Evolutionary conservation across 208 protist genomes (phyloP).

Genomic region (Plasmodiophora brassicae): DNA sequence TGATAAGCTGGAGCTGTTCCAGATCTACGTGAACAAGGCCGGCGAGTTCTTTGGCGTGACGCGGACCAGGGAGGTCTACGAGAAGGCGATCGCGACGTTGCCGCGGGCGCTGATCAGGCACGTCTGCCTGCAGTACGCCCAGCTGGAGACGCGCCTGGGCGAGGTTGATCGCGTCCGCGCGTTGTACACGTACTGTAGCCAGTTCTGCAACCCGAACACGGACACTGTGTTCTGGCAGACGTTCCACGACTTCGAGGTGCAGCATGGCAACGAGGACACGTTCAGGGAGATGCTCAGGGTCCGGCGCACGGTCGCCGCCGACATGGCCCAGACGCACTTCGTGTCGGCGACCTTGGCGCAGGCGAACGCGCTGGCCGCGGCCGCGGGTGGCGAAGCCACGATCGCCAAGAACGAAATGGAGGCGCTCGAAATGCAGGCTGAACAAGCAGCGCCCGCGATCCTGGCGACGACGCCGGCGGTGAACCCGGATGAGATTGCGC

Average conservation of each 20-base stretch:
- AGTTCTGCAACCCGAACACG: slow-evolving; percentile 69
- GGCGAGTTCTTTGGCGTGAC: slow-evolving; percentile 74
- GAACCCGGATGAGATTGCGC: slow-evolving; percentile 38
- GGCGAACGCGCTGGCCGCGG: not conserved
- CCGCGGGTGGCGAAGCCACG: not conserved
- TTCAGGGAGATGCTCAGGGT: slow-evolving; percentile 80
- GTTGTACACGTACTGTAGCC: slow-evolving; percentile 70
- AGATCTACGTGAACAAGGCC: slow-evolving; percentile 64
- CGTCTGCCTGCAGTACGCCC: slow-evolving; percentile 61
- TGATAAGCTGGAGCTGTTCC: slow-evolving; percentile 57
- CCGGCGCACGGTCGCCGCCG: slow-evolving; percentile 65
- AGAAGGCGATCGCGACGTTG: slow-evolving; percentile 66
- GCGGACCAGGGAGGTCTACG: slow-evolving; percentile 75
- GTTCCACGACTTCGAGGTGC: slow-evolving; percentile 77
- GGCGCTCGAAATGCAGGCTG: not conserved
- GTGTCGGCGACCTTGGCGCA: not conserved
- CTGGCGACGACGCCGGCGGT: not conserved
- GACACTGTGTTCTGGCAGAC: slow-evolving; percentile 64
- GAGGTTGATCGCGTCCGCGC: slow-evolving; percentile 78
- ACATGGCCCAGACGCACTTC: slow-evolving; percentile 38
- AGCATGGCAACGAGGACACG: slow-evolving; percentile 81
- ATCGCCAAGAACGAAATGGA: not conserved
- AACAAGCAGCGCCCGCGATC: not conserved
- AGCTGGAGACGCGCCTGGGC: slow-evolving; percentile 74
- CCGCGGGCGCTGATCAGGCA: slow-evolving; percentile 52